Evolutionary conservation across 2,329 filamentous ascomycete species (phyloP), one percentile per base, ranked within the genome.

Genomic region (Penicillium sp.): DNA sequence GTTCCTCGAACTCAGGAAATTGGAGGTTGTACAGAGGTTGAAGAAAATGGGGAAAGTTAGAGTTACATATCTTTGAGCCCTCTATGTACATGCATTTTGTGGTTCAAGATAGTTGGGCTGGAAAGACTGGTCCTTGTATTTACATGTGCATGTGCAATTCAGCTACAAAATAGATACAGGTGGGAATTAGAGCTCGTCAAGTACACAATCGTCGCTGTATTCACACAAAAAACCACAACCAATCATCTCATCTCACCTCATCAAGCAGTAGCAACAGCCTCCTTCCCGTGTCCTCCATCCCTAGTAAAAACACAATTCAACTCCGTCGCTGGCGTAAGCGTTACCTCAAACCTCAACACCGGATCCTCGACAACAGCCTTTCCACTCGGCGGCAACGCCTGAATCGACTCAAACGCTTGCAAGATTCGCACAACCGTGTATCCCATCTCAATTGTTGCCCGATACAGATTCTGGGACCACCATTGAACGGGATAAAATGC

Each of bases 361-460:
- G 76, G 76, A 66, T 79, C 75, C 48, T 74, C 71, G 51, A 77
- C 74, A n/a, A 59, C 59, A n/a, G 71, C 65, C 60, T 73, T 70
- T 2, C 73, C 74, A n/a, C 57, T 67, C 9, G 69, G 67, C 0
- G 73, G 73, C 23, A 76, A 56, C 3, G 74, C 76, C 31, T 74
- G 57, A 60, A 82, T 73, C 41, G 70, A 66, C 64, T 77, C 73
- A 67, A 76, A 81, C 52, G 73, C 71, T 67, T 81, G 79, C 66
- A 82, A 63, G 45, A 82, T 76, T 30, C 79, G 67, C 45, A 79
- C 75, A 19, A 82, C 68, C 0, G 79, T 81, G 58, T 82, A 87
- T 0, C 81, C 82, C 83, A 86, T 86, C 73, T 87, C 85, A 3
- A 85, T 82, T 86, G 85, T 73, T 87, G 85, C 1, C 85, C 85